Evolutionary conservation across 495 filamentous ascomycete genomes (phyloP), one percentile per base, ranked within the genome.

Genomic region (Penicillium argentinense): DNA sequence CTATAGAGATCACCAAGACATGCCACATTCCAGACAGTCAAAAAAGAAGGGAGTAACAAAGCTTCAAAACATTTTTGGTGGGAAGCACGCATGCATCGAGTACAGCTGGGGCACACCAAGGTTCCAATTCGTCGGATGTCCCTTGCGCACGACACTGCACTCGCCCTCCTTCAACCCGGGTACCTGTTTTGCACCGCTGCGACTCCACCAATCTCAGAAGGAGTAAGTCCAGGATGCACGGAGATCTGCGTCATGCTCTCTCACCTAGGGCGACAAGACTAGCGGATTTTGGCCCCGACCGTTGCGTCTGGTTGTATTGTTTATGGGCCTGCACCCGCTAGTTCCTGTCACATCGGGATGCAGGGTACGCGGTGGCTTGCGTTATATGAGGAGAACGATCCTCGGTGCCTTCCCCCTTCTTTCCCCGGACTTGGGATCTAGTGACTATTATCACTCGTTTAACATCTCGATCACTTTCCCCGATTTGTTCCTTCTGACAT

Each of bases 121-220:
- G 13, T 18, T 34, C 53, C 29, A 11, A 52, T 51, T 59, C 34
- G 56, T 40, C 30, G 36, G 39, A 46, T 25, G 29, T 9, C 61
- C 53, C 59, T 60, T 64, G 59, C 58, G 53, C 39, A 43, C 30
- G 29, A 36, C 37, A 27, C 39, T 62, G 51, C 53, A 42, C 29
- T 45, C 43, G 42, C 28, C 22, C 57, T 47, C 38, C 44, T 40
- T 28, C 39, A 45, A 22, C 39, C 44, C 44, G 33, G 46, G 36
- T 47, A 46, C 28, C 40, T 59, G 54, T 60, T 59, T 59, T 28
- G 33, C 32, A 37, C 24, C 28, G 45, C 17, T n/a, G n/a, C n/a
- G n/a, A n/a, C n/a, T n/a, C 57, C 57, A 45, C 39, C 30, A 49
- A 59, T 51, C 59, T 45, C 53, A 53, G 57, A 49, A 60, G 50